phyloP scores from a whole-genome alignment of 2,329 filamentous ascomycete genomes.

The Coniella lustricola region DNA sequence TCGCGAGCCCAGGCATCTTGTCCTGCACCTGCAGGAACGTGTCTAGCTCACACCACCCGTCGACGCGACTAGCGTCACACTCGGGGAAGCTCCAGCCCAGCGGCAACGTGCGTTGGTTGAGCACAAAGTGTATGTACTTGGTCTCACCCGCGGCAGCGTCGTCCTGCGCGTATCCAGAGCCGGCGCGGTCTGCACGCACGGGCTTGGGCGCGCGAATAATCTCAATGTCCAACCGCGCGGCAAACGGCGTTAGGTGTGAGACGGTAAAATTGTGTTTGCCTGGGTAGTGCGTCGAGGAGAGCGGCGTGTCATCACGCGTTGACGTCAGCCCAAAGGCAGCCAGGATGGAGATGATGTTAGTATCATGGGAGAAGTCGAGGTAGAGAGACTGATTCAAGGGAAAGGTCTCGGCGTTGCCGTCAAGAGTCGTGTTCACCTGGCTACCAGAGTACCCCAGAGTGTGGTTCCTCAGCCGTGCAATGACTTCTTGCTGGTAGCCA shows the following conservation, averaged over 20 bases:
- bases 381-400: slow-evolving; percentile 67
- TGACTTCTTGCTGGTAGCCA: slow-evolving; percentile 65
- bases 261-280: slow-evolving; percentile 57
- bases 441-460: slow-evolving; percentile 51
- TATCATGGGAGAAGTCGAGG: slow-evolving; percentile 74
- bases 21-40: slow-evolving; percentile 60
- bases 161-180: slow-evolving; percentile 40
- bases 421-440: slow-evolving; percentile 63
- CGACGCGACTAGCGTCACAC: slow-evolving; percentile 54
- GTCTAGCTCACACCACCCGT: slow-evolving; percentile 70
- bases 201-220: slow-evolving; percentile 62
- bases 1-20: slow-evolving; percentile 47
- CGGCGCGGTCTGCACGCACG: slow-evolving; percentile 42
- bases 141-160: slow-evolving; percentile 41
- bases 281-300: slow-evolving; percentile 49
- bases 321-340: slow-evolving; percentile 67
- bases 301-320: slow-evolving; percentile 45
- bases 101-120: slow-evolving; percentile 68
- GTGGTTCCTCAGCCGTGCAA: slow-evolving; percentile 64
- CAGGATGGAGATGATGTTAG: slow-evolving; percentile 62
- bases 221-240: slow-evolving; percentile 66
- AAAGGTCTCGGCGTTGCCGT: slow-evolving; percentile 61
- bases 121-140: slow-evolving; percentile 65
- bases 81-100: slow-evolving; percentile 58
- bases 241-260: slow-evolving; percentile 64